Evolutionary conservation across 768 basidiomycete genomes (phyloP), one percentile per base, ranked within the genome.

Genomic region (Hortiboletus flavorubellus): DNA sequence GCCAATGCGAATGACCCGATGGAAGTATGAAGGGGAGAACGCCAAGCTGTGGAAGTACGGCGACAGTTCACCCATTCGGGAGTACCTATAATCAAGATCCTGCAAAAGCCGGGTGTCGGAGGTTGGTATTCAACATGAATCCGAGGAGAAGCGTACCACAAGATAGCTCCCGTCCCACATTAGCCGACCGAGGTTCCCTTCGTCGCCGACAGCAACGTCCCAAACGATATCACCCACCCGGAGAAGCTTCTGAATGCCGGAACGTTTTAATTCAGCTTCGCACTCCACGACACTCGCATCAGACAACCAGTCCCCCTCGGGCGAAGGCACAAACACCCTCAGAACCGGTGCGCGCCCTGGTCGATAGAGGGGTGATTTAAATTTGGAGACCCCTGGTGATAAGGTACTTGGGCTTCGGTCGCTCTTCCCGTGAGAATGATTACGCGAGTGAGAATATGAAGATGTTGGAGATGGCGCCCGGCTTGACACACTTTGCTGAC

Each of bases 121-220:
- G 18, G 26, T 14, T 15, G 38, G 5, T 5, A 31, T 15, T 23
- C 23, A 40, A 48, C 33, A 34, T 5, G 49, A 40, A 52, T 46
- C 46, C 52, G 53, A 52, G 44, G 40, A 53, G 54, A 60, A 30
- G 77, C 89, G 64, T 66, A 93, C 91, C 62, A 93, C 84, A 8
- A 93, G 77, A 72, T 91, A 93, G 56, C 81, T 84, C n/a, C 91
- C 91, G 66, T 93, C 92, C 91, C 91, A 93, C 9, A 92, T 77
- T 69, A 93, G 66, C 59, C 88, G 74, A n/a, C 91, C 91, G 8
- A 85, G 78, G 68, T 93, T 93, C 1, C 86, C 89, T 66, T 93
- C 91, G 65, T 93, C 91, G 9, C 88, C 87, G 2, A 89, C 88
- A 5, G 91, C 92, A 14, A 86, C 77, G 63, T 93, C 92, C 90